Percentiles rank a stretch among this genome's conserved stretches.
Conservation (phyloP, 352 stramenopile species). For the Thraustochytrium striatum region DNA sequence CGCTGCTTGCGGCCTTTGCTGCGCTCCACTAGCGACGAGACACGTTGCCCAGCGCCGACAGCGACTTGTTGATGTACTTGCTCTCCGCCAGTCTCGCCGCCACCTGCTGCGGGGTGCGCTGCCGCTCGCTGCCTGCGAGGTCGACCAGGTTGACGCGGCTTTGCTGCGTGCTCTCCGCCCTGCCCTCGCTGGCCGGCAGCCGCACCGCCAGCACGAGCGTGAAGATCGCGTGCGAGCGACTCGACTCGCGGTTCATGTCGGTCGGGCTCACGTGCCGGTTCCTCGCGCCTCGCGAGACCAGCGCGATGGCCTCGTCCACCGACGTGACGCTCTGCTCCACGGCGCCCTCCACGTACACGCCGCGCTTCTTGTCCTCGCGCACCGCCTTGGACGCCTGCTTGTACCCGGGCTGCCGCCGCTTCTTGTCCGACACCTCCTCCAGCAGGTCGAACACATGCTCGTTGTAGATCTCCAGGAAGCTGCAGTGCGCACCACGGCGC, state of each 20-base stretch:
- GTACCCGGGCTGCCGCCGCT: no score
- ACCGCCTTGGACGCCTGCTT: no score
- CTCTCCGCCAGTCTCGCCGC: no score
- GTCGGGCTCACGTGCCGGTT: constrained; percentile 85
- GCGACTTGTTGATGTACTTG: no score
- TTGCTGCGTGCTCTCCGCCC: constrained; percentile 63
- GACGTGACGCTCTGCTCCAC: constrained; percentile 62
- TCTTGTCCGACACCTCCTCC: no score
- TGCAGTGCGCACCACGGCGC: no score
- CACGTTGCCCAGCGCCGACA: no score
- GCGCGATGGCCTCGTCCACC: constrained; percentile 55
- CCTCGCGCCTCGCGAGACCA: constrained; percentile 37
- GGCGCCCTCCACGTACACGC: constrained; percentile 65
- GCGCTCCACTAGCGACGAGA: constrained; percentile 55
- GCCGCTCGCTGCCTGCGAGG: constrained; percentile 52
- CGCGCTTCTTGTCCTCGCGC: constrained; percentile 58
- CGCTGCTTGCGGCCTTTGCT: constrained; percentile 48
- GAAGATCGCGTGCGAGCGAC: constrained; percentile 92
- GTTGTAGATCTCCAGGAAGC: no score
- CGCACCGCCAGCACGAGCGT: constrained; percentile 81
- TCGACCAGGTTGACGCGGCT: constrained; percentile 42
- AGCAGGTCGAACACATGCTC: no score
- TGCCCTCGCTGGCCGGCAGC: background rate
- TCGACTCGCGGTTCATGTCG: constrained; percentile 93
- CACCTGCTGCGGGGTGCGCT: no score